Base-by-base conservation (phyloP, 768 basidiomycete genomes). In the Amanita exitialis region DNA sequence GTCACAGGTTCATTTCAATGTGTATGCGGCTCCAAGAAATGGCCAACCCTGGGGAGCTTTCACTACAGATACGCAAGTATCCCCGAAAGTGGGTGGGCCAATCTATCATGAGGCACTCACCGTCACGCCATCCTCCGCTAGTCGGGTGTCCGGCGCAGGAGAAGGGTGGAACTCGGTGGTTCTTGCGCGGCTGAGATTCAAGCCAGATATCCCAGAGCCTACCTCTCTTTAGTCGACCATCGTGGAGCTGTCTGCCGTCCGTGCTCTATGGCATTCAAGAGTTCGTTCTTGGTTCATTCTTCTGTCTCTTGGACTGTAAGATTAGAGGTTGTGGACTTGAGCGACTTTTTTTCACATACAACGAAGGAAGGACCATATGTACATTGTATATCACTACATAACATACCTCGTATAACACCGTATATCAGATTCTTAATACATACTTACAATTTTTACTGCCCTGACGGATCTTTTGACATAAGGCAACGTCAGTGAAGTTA, bases 21-120 rank as follows among this genome's bases (percentile, higher is more conserved):
- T 80, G 18, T 78, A 73, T 56, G 59, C 70, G 0, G 58, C 70
- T 1, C 61, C 71, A 3, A 65, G 62, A 39, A 58, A 57, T 18
- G 76, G 75, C 3, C 68, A 75, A 47, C 69, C 74, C 0, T 84
- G 82, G 82, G 82, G 82, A 8, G 64, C 70, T 16, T 81, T 81
- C 62, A 69, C 72, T 4, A 63, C 69, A 53, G 68, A 76, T 57
- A 62, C 64, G 1, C 65, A 71, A 13, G 30, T 44, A 44, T 57
- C 64, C 34, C 57, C 66, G 23, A 57, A 59, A 10, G 64, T 62
- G 18, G 62, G 63, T 10, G 72, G 73, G 4, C 71, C 68, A 0
- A 58, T 57, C 7, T 73, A 71, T 54, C 60, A 63, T 34, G 66
- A 72, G 47, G 55, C 61, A 6, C 42, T 60, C 30, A 48, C 39